phyloP scores from a whole-genome alignment of 140 eudicot genomes.

The Erigeron philadelphicus region DNA sequence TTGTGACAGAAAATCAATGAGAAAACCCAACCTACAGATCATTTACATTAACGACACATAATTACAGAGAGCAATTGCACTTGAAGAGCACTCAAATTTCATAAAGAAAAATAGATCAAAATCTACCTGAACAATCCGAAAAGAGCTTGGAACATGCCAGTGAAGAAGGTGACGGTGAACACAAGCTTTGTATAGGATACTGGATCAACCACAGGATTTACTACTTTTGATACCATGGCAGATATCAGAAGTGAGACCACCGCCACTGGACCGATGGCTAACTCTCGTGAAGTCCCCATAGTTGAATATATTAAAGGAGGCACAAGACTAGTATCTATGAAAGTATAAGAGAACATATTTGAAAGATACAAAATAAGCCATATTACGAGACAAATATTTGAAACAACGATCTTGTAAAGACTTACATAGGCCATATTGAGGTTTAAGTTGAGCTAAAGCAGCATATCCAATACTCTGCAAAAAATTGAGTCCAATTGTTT shows the following conservation, averaged over 20 bases:
- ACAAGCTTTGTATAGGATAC: slow-evolving; percentile 48
- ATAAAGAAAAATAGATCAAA: neutral
- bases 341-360: slow-evolving; percentile 5
- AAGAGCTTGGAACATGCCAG: slow-evolving; percentile 53
- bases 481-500: slow-evolving; percentile 1
- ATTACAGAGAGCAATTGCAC: neutral
- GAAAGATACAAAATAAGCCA: neutral
- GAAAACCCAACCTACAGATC: slow-evolving; percentile 46
- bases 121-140: slow-evolving; percentile 57
- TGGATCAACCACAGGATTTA: slow-evolving; percentile 48
- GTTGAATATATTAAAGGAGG: slow-evolving; percentile 65
- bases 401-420: slow-evolving; percentile 4
- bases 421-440: slow-evolving; percentile 81
- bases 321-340: slow-evolving; percentile 58
- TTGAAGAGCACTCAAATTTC: neutral
- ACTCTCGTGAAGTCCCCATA: slow-evolving; percentile 69
- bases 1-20: slow-evolving; percentile 55
- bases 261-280: slow-evolving; percentile 79
- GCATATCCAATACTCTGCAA: slow-evolving; percentile 70
- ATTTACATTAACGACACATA: neutral
- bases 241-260: slow-evolving; percentile 63
- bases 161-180: slow-evolving; percentile 58
- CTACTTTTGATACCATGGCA: slow-evolving; percentile 41
- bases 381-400: neutral
- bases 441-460: slow-evolving; percentile 62